Evolutionary conservation across 2,329 filamentous ascomycete genomes (phyloP), one percentile per base, ranked within the genome.

Genomic region (Bipolaris zeicola): DNA sequence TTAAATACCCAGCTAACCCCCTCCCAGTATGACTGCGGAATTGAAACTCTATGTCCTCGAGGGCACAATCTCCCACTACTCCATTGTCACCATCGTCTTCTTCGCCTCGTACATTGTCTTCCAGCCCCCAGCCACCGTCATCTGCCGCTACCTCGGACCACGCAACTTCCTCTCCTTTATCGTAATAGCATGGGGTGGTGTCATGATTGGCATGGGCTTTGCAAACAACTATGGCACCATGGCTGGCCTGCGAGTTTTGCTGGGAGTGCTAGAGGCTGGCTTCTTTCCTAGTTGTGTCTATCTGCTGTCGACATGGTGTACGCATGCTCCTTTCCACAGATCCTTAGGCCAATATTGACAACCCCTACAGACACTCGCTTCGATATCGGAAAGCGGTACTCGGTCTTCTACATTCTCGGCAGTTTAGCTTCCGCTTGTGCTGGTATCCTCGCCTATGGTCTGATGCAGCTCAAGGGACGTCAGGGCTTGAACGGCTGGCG

Each of bases 331-430:
- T 18, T 1, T 13, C n/a, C 14, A 10, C 28, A 31, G 3, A 13
- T 10, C 6, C 13, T 8, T 16, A 18, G 4, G 3, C 8, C 18
- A 6, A 26, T 16, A 33, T 42, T 58, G 46, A 61, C 10, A n/a
- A 3, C 11, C 16, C n/a, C 5, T 33, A n/a, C 26, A 61, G 59
- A 81, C 52, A 72, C 76, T 7, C 72, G 78, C 80, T 88, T 85
- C 64, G 88, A 91, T 74, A 81, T 91, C 16, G 87, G 88, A 48
- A 88, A 88, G 71, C 81, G 89, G 47, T 90, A 89, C 68, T 86
- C 87, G 0, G 72, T 83, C 22, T 91, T 91, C 67, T 91, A 90
- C 70, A 81, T 91, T 14, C 79, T 90, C 5, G 88, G 88, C 36
- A 87, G 83, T 60, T 79, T 89, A 5, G 86, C 88, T 0, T 83